Evolutionary conservation across 2,329 filamentous ascomycete genomes (phyloP).

Genomic region (Fusarium longipes): DNA sequence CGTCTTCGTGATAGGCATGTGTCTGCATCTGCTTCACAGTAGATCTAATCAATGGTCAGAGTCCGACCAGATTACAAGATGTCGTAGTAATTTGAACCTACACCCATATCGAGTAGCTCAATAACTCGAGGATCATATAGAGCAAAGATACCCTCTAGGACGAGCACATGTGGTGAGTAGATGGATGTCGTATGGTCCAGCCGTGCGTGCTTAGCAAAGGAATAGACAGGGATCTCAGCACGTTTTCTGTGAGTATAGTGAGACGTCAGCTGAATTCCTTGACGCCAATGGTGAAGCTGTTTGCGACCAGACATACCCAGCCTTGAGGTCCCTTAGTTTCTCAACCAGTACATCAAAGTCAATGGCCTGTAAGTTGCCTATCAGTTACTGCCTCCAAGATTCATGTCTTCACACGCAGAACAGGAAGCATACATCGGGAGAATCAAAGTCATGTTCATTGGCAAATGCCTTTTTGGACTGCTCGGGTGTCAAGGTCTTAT

Average conservation of each 20-base stretch:
- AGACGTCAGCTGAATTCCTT: constrained; percentile 23
- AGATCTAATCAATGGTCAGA: constrained; percentile 69
- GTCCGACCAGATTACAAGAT: background rate
- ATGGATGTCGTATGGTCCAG: constrained; percentile 84
- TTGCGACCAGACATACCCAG: constrained; percentile 73
- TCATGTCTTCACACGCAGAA: background rate
- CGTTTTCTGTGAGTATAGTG: constrained; percentile 69
- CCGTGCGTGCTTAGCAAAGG: constrained; percentile 90
- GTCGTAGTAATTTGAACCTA: constrained; percentile 51
- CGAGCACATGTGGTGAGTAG: constrained; percentile 95
- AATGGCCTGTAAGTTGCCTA: constrained; percentile 68
- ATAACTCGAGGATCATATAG: constrained; percentile 88
- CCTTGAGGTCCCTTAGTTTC: constrained; percentile 84
- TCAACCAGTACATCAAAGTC: constrained; percentile 92
- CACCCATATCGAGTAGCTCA: constrained; percentile 90
- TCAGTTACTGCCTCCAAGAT: constrained; percentile 7
- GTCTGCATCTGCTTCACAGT: constrained; percentile 95
- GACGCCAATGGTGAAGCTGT: background rate
- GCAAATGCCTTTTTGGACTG: constrained; percentile 83
- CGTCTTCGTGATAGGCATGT: constrained; percentile 90
- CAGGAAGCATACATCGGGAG: constrained; percentile 70
- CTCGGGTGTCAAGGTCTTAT: constrained; percentile 86
- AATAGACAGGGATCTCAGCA: constrained; percentile 93
- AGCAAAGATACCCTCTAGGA: constrained; percentile 95
- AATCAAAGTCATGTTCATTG: constrained; percentile 97